These are phyloP conservation scores for Puccinellia tenuiflora DNA, from an alignment of 176 grass and related monocot species.

Conservation along the genomic window DNA sequence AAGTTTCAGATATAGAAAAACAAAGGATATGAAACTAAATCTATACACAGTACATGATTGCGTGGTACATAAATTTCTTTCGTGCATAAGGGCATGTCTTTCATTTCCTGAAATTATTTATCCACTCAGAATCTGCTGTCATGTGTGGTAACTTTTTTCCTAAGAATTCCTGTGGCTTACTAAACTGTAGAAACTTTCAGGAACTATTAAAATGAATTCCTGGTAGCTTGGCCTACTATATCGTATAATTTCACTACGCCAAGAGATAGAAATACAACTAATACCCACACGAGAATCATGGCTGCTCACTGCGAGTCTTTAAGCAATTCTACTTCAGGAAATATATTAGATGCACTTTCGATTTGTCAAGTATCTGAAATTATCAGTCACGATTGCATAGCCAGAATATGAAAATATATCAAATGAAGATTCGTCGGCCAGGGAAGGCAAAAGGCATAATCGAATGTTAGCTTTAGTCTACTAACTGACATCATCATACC, in stretches of 20 bases:
- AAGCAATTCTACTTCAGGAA: background rate
- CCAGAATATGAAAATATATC: too few relatives aligned
- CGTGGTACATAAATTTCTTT: background rate
- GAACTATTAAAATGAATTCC: too few relatives aligned
- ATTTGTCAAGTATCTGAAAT: background rate
- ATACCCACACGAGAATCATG: background rate
- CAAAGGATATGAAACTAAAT: background rate
- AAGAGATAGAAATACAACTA: constrained; percentile 6
- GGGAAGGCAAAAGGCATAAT: background rate
- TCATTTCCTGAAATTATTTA: background rate
- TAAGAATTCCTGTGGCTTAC: background rate
- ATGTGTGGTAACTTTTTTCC: background rate
- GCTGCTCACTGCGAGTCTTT: background rate
- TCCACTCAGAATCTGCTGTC: background rate
- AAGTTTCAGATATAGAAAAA: background rate
- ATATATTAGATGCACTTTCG: background rate
- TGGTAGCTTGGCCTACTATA: background rate
- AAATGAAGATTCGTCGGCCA: too few relatives aligned
- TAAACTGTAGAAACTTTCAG: too few relatives aligned
- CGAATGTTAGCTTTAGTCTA: background rate
- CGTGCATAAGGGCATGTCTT: background rate
- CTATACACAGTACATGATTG: background rate
- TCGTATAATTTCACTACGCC: background rate
- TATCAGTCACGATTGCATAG: background rate
- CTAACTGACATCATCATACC: constrained; percentile 42